Evolutionary conservation across 75 land plant genomes (phyloP).

Genomic region (Selaginella tamariscina): DNA sequence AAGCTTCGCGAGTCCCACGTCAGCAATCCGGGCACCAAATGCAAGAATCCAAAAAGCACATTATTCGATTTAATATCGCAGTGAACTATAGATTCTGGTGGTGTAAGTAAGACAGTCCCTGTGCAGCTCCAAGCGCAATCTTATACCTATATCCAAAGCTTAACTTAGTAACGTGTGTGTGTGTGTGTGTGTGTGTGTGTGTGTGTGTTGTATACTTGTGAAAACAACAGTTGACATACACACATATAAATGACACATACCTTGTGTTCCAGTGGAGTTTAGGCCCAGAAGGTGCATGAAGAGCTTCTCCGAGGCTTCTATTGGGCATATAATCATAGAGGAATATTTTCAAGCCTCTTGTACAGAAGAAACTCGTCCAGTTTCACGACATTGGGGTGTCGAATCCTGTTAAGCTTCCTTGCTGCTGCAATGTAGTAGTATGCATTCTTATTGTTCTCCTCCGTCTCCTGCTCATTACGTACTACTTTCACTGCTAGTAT

Average conservation of each 20-base stretch:
- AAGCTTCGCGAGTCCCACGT: neutral
- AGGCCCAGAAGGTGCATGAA: neutral
- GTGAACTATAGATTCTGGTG: slow-evolving; percentile 31
- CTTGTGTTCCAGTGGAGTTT: neutral
- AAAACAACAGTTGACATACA: too few relatives aligned
- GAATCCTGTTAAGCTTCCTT: neutral
- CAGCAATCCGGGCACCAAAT: neutral
- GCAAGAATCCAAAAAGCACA: neutral
- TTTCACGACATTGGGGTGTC: neutral
- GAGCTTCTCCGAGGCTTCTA: neutral
- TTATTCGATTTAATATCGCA: neutral
- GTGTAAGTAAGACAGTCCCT: slow-evolving; percentile 68
- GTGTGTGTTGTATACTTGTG: too few relatives aligned
- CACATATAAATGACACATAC: too few relatives aligned
- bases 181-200: too few relatives aligned
- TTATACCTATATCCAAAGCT: too few relatives aligned
- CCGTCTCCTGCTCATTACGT: neutral
- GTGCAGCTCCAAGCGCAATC: slow-evolving; percentile 81
- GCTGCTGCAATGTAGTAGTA: neutral
- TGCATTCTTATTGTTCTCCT: neutral
- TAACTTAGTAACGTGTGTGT: too few relatives aligned
- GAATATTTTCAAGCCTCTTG: neutral
- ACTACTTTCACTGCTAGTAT: neutral
- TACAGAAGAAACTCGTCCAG: neutral
- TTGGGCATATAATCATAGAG: neutral